Evolutionary conservation across 441 rosid species (phyloP).

Genomic region (Gossypium gossypioides): DNA sequence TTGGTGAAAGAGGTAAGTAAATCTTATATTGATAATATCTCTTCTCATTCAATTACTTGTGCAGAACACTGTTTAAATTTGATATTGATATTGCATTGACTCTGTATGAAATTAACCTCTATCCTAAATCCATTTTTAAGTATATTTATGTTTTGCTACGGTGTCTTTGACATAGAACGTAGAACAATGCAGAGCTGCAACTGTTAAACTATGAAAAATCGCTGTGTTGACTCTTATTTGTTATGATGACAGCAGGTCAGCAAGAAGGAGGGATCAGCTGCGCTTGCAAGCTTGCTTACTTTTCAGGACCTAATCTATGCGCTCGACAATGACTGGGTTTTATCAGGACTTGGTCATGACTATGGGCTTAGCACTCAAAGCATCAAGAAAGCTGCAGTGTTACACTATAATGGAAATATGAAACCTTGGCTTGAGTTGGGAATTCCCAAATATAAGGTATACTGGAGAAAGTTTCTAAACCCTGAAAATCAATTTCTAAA

Average conservation of each 20-base stretch:
- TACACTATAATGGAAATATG: conserved; percentile 92
- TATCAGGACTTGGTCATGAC: conserved; percentile 77
- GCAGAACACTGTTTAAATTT: neutral
- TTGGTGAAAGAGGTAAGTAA: conserved; percentile 50
- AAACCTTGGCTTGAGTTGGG: conserved; percentile 98
- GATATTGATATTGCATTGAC: neutral
- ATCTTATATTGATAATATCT: conserved; percentile 14
- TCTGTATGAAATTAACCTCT: neutral
- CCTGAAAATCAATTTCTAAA: conserved; percentile 51
- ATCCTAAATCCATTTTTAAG: neutral
- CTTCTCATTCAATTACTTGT: neutral
- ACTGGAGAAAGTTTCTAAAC: conserved; percentile 73
- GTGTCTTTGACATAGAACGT: neutral
- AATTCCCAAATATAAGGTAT: conserved; percentile 59
- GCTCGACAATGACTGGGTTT: conserved; percentile 48
- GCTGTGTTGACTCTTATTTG: conserved; percentile 5
- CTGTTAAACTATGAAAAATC: neutral
- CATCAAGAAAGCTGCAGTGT: conserved; percentile 49
- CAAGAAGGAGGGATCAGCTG: conserved; percentile 30
- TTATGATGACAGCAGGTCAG: conserved; percentile 30
- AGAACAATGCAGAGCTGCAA: neutral
- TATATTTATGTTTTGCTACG: neutral
- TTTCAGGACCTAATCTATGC: conserved; percentile 59
- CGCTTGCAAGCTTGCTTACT: conserved; percentile 65
- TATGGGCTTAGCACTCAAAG: conserved; percentile 30